Base-by-base conservation (phyloP, 2,329 filamentous ascomycete genomes). In the Fusarium sp. region DNA sequence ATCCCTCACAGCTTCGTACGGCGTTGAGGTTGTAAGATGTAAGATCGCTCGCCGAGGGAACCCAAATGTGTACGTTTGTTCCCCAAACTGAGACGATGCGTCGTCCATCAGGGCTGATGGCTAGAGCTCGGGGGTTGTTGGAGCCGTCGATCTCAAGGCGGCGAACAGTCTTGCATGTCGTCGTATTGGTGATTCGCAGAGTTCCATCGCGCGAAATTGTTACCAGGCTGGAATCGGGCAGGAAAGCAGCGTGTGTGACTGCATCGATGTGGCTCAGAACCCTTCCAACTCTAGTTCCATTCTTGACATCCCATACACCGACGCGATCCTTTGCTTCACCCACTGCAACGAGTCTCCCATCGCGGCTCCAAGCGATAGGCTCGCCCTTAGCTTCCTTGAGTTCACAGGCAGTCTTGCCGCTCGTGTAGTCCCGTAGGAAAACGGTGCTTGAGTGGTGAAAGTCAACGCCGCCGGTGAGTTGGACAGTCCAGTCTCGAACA, bases 71-170 rank as follows among this genome's bases (percentile, higher is more conserved):
- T 13, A 83, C 77, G 9, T 73, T 75, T 2, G 75, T 62, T 49
- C 78, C 79, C 81, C 80, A 82, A 52, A 83, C 71, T 31, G 77
- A 80, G 20, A 78, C 72, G 20, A 82, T 72, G 33, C 77, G 72
- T 9, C 53, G 54, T 26, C 79, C 80, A 53, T 80, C 75, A 1
- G 61, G 64, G 4, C 77, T 77, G 7, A 81, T 77, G 38, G 71
- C 74, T 18, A 83, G 56, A 20, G 76, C 73, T 3, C 77, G 77
- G 7, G 80, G 76, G 45, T 75, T 77, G 33, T 59, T 67, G 15
- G 70, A 69, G 12, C 67, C 71, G 11, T 76, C 77, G 5, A 80
- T 72, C 38, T 82, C 80, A 11, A 82, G 76, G 46, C 76, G 75
- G 47, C 74, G 72, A 26, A 80, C 62, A n/a, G 81, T 83, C 68